phyloP scores from a whole-genome alignment of 805 yeast species.

The Pichia rugopelliculosa region DNA sequence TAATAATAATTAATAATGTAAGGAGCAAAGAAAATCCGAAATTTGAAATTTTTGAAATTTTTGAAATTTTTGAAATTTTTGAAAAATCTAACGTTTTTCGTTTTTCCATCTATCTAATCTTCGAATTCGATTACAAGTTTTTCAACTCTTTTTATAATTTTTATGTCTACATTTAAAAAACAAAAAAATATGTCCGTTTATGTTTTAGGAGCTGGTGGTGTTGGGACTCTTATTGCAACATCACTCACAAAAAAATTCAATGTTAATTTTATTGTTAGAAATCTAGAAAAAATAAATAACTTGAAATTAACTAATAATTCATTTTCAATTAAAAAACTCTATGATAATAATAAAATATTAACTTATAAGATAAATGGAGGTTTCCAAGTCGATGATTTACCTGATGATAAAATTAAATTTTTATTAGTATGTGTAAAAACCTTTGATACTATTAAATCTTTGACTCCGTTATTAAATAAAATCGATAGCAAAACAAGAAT shows the following conservation, averaged over 20 bases:
- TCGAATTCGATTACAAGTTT: background rate
- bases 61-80: too few relatives aligned
- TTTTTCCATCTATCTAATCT: background rate
- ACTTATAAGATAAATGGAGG: constrained; percentile 16
- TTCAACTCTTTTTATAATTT: background rate
- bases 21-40: too few relatives aligned
- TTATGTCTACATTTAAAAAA: too few relatives aligned
- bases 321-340: constrained; percentile 20
- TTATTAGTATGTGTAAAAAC: constrained; percentile 76
- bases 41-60: too few relatives aligned
- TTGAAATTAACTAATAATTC: constrained; percentile 16
- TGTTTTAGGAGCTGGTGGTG: constrained; percentile 30
- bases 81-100: background rate
- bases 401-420: constrained; percentile 18
- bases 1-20: too few relatives aligned
- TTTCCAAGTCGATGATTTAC: constrained; percentile 13
- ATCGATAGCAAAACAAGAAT: constrained; percentile 48
- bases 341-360: constrained; percentile 14
- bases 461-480: constrained; percentile 44
- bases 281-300: constrained; percentile 16
- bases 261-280: constrained; percentile 24
- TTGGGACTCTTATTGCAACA: constrained; percentile 27
- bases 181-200: constrained; percentile 22
- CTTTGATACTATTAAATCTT: constrained; percentile 59
- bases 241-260: constrained; percentile 16